Base-by-base conservation (phyloP, 2,329 filamentous ascomycete species). In the Colletotrichum orchidophilum region DNA sequence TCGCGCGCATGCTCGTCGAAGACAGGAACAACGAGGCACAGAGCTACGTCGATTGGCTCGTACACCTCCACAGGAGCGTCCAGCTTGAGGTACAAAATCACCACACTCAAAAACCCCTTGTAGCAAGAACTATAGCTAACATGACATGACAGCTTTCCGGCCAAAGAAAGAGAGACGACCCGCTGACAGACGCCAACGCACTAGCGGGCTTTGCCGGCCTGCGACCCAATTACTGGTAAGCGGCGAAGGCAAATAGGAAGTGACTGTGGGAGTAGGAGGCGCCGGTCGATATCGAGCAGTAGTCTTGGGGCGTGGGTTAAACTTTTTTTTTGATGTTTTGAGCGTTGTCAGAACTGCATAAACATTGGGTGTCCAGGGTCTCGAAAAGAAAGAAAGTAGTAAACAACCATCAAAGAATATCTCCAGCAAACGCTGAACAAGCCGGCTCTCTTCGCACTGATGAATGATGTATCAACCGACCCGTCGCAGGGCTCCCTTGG, bases 21-120 rank as follows among this genome's bases (percentile, higher is more conserved):
- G 96, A 99, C 79, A 90, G 96, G 74, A 98, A 98, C 81, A 97
- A 97, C 75, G 96, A 99, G 84, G 96, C 96, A 42, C 95, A 97
- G 83, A 97, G 94, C 79, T 99, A 98, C 82, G 96, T 98, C 39
- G 96, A 99, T 83, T 99, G 96, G 96, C 86, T 99, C 77, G 96
- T 99, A 69, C 94, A 97, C 81, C 88, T 98, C 73, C 96, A 99
- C 83, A 92, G 96, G 76, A 92, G 93, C 75, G 96, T 99, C 74
- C 95, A 97, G 80, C 86, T 97, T 74, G 96, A 99, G 88, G 90
- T 92, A 81, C 82, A 88, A 66, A 33, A 27, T 39, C 33, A 2
- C 13, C 15, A 18, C 24, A n/a, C 42, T 11, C 49, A 3, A n/a
- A 46, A 5, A 6, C 26, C 9, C 35, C 29, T 6, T 7, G 2